Evolutionary conservation across 805 yeast genomes (phyloP).

Genomic region (Barnettozyma vustinii): DNA sequence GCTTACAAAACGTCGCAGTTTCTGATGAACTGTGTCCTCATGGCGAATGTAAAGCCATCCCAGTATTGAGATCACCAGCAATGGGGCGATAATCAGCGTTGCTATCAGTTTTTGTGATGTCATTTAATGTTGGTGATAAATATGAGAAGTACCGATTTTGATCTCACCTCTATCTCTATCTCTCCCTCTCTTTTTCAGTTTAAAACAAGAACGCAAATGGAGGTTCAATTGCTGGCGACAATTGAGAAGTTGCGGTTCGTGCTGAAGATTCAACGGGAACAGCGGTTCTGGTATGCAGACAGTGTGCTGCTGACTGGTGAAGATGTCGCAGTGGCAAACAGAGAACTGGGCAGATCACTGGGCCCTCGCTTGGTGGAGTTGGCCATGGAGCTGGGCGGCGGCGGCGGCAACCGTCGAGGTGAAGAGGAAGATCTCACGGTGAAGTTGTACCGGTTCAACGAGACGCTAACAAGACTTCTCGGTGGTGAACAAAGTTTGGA

Average conservation of each 20-base stretch:
- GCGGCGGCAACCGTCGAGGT: not conserved
- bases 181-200: not conserved
- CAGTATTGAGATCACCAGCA: not conserved
- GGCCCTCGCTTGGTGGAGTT: conserved; percentile 12
- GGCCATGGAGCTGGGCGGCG: conserved; percentile 9
- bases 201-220: not conserved
- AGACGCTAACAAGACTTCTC: conserved; percentile 21
- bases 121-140: not conserved
- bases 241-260: conserved; percentile 4
- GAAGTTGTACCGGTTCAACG: conserved; percentile 23
- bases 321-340: conserved; percentile 22
- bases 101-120: not conserved
- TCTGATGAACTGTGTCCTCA: not conserved
- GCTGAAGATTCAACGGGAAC: conserved; percentile 2
- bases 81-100: not conserved
- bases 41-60: not conserved
- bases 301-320: conserved; percentile 14
- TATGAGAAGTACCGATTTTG: not conserved
- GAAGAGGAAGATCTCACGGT: conserved; percentile 10
- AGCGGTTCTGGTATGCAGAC: conserved; percentile 21
- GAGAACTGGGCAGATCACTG: conserved; percentile 13
- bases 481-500: not conserved
- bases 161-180: too few species aligned
- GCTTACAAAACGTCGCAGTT: not conserved
- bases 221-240: not conserved